Conservation (phyloP, 345 rosid genomes). For the Bruguiera sexangula region DNA sequence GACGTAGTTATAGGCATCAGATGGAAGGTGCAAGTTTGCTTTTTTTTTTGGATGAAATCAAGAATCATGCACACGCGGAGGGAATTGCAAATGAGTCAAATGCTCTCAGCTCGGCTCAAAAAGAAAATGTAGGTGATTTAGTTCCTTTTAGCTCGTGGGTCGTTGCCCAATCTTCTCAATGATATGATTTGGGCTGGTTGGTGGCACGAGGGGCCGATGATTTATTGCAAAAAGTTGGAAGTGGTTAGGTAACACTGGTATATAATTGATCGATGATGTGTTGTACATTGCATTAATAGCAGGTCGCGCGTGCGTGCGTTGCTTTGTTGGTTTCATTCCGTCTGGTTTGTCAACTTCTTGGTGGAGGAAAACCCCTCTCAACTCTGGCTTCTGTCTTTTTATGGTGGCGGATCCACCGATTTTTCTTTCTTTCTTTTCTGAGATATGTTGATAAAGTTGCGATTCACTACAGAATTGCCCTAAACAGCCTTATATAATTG, state of each 20-base stretch:
- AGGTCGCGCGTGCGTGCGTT: neutral
- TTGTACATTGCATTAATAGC: neutral
- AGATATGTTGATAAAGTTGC: no score
- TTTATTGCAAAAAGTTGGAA: neutral
- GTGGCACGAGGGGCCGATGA: neutral
- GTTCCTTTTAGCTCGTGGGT: neutral
- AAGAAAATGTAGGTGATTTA: no score
- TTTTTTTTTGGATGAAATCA: no score
- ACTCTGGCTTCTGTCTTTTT: neutral
- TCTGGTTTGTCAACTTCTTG: neutral
- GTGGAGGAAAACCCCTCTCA: neutral
- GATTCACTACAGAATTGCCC: no score
- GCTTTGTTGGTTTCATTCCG: neutral
- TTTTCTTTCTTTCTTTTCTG: no score
- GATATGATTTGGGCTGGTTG: neutral
- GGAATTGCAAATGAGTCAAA: no score
- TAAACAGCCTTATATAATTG: no score
- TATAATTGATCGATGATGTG: neutral
- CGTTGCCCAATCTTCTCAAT: neutral
- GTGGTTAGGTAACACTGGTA: neutral
- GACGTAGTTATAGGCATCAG: no score
- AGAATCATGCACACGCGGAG: no score
- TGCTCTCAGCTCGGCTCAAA: no score
- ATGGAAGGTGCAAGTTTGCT: no score
- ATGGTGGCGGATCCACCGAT: no score